These are phyloP conservation scores for Apodospora peruviana DNA, from an alignment of 495 filamentous ascomycete genomes.

Conservation along the genomic window DNA sequence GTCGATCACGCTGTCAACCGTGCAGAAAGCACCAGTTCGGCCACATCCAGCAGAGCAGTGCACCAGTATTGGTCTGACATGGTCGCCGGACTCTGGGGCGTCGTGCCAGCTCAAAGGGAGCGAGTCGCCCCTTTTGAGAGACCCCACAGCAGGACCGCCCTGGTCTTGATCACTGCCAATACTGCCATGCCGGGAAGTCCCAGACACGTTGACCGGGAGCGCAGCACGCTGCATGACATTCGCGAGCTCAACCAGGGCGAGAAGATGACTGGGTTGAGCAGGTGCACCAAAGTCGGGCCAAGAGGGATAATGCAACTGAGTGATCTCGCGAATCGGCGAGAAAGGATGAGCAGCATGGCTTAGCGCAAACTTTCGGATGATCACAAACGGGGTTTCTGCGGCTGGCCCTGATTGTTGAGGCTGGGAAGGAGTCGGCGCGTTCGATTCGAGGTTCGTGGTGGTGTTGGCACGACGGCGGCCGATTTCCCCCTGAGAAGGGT, in stretches of 20 bases:
- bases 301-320: constrained; percentile 85
- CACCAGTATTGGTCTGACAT: constrained; percentile 70
- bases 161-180: background rate
- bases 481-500: constrained; percentile 8
- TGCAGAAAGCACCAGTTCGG: constrained; percentile 92
- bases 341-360: constrained; percentile 74
- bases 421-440: constrained; percentile 21
- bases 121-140: background rate
- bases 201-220: constrained; percentile 37
- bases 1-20: constrained; percentile 88
- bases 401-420: constrained; percentile 4
- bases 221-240: constrained; percentile 53
- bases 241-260: constrained; percentile 81
- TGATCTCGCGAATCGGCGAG: constrained; percentile 83
- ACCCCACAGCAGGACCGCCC: background rate
- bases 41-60: constrained; percentile 96
- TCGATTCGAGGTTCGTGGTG: constrained; percentile 21
- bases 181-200: constrained; percentile 5
- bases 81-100: constrained; percentile 49
- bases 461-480: constrained; percentile 42
- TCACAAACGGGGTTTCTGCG: constrained; percentile 64
- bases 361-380: constrained; percentile 82
- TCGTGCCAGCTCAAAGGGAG: constrained; percentile 32
- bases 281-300: constrained; percentile 98
- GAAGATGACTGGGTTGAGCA: constrained; percentile 77